Evolutionary conservation across 108 stramenopile species (phyloP).

Genomic region (Pseudonitzschia multistriata): DNA sequence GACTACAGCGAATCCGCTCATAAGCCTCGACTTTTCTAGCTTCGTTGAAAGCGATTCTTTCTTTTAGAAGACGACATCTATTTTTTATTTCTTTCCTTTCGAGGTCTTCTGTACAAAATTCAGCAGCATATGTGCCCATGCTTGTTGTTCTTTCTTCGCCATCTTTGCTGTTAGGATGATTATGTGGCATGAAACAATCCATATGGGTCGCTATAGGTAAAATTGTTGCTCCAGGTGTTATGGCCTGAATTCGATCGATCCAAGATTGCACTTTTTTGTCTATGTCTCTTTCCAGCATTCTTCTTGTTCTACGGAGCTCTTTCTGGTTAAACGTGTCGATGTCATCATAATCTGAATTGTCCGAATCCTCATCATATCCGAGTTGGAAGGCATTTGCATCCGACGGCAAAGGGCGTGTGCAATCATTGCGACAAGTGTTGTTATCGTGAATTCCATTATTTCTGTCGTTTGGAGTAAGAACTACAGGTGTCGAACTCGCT

Average conservation of each 20-base stretch:
- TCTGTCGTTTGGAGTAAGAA: too few species aligned
- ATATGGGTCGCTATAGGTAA: background rate
- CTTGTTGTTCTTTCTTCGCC: background rate
- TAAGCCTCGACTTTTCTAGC: background rate
- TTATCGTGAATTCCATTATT: too few species aligned
- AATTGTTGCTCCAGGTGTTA: conserved; percentile 8
- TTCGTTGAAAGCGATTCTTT: background rate
- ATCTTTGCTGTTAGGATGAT: background rate
- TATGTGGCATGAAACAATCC: background rate
- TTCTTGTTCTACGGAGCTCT: background rate
- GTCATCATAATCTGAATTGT: background rate
- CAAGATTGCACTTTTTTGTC: conserved; percentile 10
- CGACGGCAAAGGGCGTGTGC: background rate
- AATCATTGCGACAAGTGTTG: background rate
- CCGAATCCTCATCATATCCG: background rate
- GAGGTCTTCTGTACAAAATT: background rate
- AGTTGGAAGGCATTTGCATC: background rate
- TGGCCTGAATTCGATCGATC: conserved; percentile 14
- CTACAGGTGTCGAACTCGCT: background rate
- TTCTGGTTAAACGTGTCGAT: conserved; percentile 6
- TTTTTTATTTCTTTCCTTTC: conserved; percentile 8
- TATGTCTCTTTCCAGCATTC: background rate
- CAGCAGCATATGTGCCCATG: background rate
- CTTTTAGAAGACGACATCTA: background rate
- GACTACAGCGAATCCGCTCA: background rate